Base-by-base conservation (phyloP, 2,329 filamentous ascomycete species). In the Capronia epimyces region DNA sequence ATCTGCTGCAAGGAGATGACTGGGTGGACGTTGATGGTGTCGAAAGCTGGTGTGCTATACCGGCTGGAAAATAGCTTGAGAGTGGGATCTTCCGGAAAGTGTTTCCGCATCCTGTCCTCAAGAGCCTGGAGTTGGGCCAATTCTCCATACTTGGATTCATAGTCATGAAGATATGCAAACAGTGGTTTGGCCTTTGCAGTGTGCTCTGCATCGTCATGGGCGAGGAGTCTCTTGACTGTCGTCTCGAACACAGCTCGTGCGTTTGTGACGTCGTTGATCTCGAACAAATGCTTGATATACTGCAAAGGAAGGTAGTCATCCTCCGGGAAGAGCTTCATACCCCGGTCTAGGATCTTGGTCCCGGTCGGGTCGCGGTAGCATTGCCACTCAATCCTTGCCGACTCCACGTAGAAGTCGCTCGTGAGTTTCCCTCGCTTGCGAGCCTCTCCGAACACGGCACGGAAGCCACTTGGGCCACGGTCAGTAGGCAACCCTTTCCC, bases 241-340 rank as follows among this genome's bases (percentile, higher is more conserved):
- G 90, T 96, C 67, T 97, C 93, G 63, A 98, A 98, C 1, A 96
- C 89, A 8, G 93, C 90, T 59, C 93, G 82, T 27, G 93, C 93
- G 76, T 98, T 96, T 25, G 89, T 95, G 42, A 89, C 84, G 68
- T 98, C 93, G 62, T 95, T 91, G 65, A 87, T 89, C 10, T 87
- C 85, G 62, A 97, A 86, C 53, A 98, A 74, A 68, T 95, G 93
- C 72, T 95, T 96, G 62, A 98, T 77, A 67, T 98, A 97, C 68
- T 97, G 90, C 45, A 98, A 78, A 57, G 94, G 89, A 69, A 97
- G 97, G 51, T 83, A 78, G 66, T 95, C 90, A 63, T 97, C 91
- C 43, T 94, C 88, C 0, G 91, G 91, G 65, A 97, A 98, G 10
- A 98, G 75, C 64, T 89, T 93, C 57, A 91, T 83, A 16, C 93